Conservation (phyloP, 192 early-diverging fungal species). For the Martensiomyces pterosporus region DNA sequence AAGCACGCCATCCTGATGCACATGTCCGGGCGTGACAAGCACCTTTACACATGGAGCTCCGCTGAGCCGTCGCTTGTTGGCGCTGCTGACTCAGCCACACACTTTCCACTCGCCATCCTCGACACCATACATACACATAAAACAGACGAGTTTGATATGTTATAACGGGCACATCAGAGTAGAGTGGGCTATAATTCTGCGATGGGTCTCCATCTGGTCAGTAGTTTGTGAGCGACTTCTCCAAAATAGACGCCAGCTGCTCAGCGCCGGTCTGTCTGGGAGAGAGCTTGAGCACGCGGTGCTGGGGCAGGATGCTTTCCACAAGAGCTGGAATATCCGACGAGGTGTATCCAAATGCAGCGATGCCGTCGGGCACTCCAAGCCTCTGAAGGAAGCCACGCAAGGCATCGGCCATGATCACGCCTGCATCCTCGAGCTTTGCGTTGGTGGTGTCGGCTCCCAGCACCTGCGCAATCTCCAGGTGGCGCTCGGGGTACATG, state of each 20-base stretch:
- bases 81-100: too few species aligned
- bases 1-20: too few species aligned
- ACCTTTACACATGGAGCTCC: too few species aligned
- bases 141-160: too few species aligned
- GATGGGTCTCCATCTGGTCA: constrained; percentile 3
- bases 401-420: constrained; percentile 69
- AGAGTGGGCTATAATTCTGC: too few species aligned
- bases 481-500: constrained; percentile 79
- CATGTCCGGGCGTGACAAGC: too few species aligned
- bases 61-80: too few species aligned
- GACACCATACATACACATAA: too few species aligned
- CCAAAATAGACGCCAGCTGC: constrained; percentile 39
- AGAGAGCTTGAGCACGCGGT: constrained; percentile 89
- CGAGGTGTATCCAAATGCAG: constrained; percentile 69
- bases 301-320: constrained; percentile 83
- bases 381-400: constrained; percentile 69
- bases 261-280: constrained; percentile 52
- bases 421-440: constrained; percentile 67
- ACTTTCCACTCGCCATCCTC: too few species aligned
- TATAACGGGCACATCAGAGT: too few species aligned
- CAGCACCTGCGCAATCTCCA: constrained; percentile 75
- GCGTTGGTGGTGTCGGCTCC: constrained; percentile 63
- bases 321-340: constrained; percentile 70
- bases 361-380: constrained; percentile 79
- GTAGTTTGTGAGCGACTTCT: constrained; percentile 48